Base-by-base conservation (phyloP, 805 yeast genomes). In the Yarrowia deformans region DNA sequence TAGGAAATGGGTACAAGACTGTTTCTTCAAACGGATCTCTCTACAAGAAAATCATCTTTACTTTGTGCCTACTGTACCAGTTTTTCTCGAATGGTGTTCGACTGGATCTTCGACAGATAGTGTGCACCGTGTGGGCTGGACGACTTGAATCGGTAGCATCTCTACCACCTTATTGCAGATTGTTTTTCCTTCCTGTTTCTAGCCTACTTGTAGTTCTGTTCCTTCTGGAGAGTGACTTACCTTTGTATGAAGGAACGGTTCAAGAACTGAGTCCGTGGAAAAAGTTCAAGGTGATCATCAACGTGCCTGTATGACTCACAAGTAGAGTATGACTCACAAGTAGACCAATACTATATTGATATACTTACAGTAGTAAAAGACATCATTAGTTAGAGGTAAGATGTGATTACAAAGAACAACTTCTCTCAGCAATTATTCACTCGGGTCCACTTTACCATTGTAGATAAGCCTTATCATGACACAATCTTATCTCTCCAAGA, bases 171-270 rank as follows among this genome's bases (percentile, higher is more conserved):
- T 16, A 79, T 86, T 72, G 89, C 88, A 1, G 88, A 86, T 86
- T 86, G 75, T 86, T 86, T 76, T 81, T 83, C 85, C 14, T 85
- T 89, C 1, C 77, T 87, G 66, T 86, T 86, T 73, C 89, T 86
- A 75, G 85, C 89, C 75, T n/a, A n/a, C n/a, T n/a, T n/a, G n/a
- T 87, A 88, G 87, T 87, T 86, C 72, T 89, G 89, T 0, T 86
- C 85, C 8, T 86, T 86, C 72, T 86, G 89, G 89, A 78, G 88
- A 16, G 82, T 84, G 39, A 89, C 89, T 0, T 86, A 75, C 75
- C 81, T 84, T 74, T 80, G 82, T 72, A 77, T 85, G 72, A 60
- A 60, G 58, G 77, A 77, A n/a, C 73, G 81, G 49, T 79, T 76
- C 73, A 72, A 72, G 39, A 64, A 13, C 77, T 81, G 19, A 72